Evolutionary conservation across 169 alveolate genomes (phyloP).

Genomic region (Babesia caballi): DNA sequence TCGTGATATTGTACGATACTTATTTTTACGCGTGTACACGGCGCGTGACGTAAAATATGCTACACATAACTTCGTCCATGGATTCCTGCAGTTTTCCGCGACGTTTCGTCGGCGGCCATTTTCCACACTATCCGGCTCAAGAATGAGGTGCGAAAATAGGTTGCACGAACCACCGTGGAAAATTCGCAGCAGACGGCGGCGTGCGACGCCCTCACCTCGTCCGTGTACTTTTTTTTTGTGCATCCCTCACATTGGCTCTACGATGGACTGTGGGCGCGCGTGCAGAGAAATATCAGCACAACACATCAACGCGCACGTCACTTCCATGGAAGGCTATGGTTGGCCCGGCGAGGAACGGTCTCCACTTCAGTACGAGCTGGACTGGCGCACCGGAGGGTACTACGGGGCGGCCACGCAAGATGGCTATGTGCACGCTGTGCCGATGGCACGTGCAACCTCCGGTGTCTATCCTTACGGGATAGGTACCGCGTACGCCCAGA

Average conservation of each 20-base stretch:
- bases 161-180: conserved; percentile 17
- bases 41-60: background rate
- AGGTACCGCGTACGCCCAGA: background rate
- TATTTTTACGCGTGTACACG: no score
- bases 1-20: no score
- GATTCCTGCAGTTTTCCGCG: background rate
- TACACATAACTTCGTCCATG: background rate
- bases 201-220: background rate
- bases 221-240: background rate
- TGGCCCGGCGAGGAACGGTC: conserved; percentile 22
- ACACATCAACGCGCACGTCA: background rate
- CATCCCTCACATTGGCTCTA: background rate
- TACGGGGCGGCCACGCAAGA: background rate
- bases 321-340: conserved; percentile 1
- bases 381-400: background rate
- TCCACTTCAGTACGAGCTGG: background rate
- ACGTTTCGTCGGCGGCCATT: background rate
- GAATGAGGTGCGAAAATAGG: background rate
- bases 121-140: background rate
- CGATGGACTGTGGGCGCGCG: conserved; percentile 5
- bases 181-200: conserved; percentile 14
- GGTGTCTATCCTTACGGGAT: background rate
- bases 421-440: background rate
- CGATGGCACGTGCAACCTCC: background rate
- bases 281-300: background rate